Evolutionary conservation across 2,329 filamentous ascomycete genomes (phyloP).

Genomic region (Trichoderma atrobrunneum): DNA sequence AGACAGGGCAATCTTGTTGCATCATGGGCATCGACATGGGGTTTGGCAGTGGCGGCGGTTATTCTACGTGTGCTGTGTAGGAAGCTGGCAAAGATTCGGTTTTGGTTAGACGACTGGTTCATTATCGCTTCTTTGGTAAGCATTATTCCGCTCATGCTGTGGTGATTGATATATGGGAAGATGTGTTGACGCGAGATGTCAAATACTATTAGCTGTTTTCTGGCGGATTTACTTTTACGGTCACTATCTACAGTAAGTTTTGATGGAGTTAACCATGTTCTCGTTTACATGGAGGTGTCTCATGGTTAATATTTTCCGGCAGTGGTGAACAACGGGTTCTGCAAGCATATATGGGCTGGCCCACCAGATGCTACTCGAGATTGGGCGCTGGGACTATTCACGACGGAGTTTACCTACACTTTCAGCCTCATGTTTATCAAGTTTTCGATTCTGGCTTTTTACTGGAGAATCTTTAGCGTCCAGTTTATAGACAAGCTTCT

Average conservation of each 20-base stretch:
- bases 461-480: constrained; percentile 24
- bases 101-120: constrained; percentile 21
- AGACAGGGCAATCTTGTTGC: background rate
- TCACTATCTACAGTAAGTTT: constrained; percentile 11
- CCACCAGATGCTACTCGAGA: constrained; percentile 11
- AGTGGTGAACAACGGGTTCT: constrained; percentile 15
- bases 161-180: background rate
- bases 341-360: constrained; percentile 22
- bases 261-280: background rate
- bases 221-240: constrained; percentile 10
- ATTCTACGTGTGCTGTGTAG: background rate
- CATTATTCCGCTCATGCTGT: background rate
- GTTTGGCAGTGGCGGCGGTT: background rate
- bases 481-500: background rate
- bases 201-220: background rate
- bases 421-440: constrained; percentile 19
- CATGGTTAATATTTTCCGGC: background rate
- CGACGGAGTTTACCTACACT: constrained; percentile 21
- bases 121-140: constrained; percentile 16
- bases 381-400: constrained; percentile 22
- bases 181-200: background rate
- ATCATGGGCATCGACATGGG: constrained; percentile 14
- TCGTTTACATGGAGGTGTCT: background rate
- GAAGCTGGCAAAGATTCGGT: background rate
- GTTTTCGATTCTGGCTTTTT: constrained; percentile 21